Percentiles rank a stretch among this genome's conserved stretches.
Evolutionary conservation across 2,329 filamentous ascomycete species (phyloP).

Genomic region (Samsoniella hepiali): DNA sequence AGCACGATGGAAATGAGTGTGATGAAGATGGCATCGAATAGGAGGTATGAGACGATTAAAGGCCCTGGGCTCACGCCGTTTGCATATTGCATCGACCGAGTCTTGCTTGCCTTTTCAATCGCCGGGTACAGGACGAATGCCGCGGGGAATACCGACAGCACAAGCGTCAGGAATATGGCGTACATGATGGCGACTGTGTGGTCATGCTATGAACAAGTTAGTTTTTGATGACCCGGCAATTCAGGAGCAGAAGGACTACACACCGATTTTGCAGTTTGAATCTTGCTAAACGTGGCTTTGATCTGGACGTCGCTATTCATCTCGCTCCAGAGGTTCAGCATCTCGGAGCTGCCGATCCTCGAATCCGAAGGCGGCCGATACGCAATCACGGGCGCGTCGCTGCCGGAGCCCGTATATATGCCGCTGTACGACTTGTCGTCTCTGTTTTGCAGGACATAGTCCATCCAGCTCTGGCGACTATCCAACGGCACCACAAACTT

Average conservation of each 20-base stretch:
- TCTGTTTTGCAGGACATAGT: conserved; percentile 1
- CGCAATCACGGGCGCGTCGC: conserved; percentile 2
- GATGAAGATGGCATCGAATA: conserved; percentile 74
- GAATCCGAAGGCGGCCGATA: background rate
- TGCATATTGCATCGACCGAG: conserved; percentile 78
- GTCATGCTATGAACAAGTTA: background rate
- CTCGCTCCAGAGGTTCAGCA: conserved; percentile 10
- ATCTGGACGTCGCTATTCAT: conserved; percentile 4
- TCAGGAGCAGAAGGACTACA: background rate
- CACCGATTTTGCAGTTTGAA: background rate
- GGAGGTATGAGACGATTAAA: conserved; percentile 74
- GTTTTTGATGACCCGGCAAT: background rate
- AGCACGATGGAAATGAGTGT: conserved; percentile 59
- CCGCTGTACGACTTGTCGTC: background rate
- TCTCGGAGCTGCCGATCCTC: background rate
- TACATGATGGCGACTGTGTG: conserved; percentile 38
- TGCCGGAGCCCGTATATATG: background rate
- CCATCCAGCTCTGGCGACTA: background rate
- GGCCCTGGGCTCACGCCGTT: conserved; percentile 77
- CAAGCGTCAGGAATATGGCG: conserved; percentile 66
- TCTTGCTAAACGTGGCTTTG: background rate
- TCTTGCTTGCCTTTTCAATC: conserved; percentile 68
- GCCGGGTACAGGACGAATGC: conserved; percentile 78
- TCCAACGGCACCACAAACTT: background rate
- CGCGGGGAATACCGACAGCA: conserved; percentile 62